A percentile compares a stretch with the other conserved stretches of the same genome.
These are phyloP conservation scores for Crotalaria pallida DNA, from an alignment of 306 rosid species.

Conservation along the genomic window DNA sequence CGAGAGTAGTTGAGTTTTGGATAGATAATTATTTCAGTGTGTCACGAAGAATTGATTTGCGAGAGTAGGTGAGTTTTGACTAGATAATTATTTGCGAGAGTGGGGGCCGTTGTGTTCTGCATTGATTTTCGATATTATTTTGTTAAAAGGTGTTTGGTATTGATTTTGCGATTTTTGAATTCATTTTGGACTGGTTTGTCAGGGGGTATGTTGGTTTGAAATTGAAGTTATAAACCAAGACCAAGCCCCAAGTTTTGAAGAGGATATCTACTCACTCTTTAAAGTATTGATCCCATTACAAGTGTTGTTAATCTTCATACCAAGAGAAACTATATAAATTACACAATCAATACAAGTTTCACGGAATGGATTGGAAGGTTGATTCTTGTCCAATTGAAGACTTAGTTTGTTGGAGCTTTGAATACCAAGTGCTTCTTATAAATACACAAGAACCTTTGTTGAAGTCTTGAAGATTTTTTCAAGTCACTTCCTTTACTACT, in stretches of 20 bases:
- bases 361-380: conserved; percentile 76
- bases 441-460: conserved; percentile 47
- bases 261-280: conserved; percentile 71
- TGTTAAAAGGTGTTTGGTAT: conserved; percentile 17
- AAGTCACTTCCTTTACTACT: conserved; percentile 79
- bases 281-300: conserved; percentile 59
- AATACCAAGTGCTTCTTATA: conserved; percentile 66
- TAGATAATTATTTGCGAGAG: conserved; percentile 25
- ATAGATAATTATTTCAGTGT: conserved; percentile 6
- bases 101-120: background rate
- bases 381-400: conserved; percentile 63
- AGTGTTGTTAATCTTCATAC: conserved; percentile 66
- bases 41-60: too few species aligned
- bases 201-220: conserved; percentile 99
- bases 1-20: background rate
- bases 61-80: conserved; percentile 16
- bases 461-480: conserved; percentile 83
- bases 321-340: conserved; percentile 73
- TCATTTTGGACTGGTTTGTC: conserved; percentile 90
- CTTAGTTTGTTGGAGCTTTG: conserved; percentile 63
- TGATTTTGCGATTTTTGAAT: conserved; percentile 32
- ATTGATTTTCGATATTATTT: conserved; percentile 6
- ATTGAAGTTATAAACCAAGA: conserved; percentile 95
- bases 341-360: conserved; percentile 67
- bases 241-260: conserved; percentile 91